These are phyloP conservation scores for Candida vaughaniae DNA, from an alignment of 805 yeast species.

Conservation along the genomic window DNA sequence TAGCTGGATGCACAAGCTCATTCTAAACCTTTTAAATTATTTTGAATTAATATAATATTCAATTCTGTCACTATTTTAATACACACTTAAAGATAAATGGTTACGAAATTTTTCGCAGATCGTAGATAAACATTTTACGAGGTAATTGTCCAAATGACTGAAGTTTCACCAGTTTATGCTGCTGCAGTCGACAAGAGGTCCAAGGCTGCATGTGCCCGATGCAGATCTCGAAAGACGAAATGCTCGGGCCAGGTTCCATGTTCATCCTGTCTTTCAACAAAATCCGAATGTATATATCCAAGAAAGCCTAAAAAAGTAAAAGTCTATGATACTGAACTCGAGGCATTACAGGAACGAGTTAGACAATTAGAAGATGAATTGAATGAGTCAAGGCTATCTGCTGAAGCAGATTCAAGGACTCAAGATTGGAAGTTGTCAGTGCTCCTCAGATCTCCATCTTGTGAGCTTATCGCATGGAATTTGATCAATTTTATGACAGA, in stretches of 20 bases:
- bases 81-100: conserved; percentile 1
- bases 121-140: too few relatives aligned
- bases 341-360: conserved; percentile 17
- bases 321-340: conserved; percentile 23
- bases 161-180: too few relatives aligned
- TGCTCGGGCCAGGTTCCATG: conserved; percentile 28
- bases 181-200: not conserved
- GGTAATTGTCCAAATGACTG: too few relatives aligned
- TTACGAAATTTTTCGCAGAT: not conserved
- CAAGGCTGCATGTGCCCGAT: conserved; percentile 22
- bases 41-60: too few relatives aligned
- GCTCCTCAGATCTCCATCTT: conserved; percentile 23
- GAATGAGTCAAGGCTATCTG: conserved; percentile 1
- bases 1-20: too few relatives aligned
- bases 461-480: conserved; percentile 27
- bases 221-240: conserved; percentile 26
- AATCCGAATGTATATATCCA: conserved; percentile 19
- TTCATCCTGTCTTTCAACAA: conserved; percentile 15
- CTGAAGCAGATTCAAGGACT: not conserved
- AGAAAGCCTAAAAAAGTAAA: conserved; percentile 19
- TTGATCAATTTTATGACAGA: conserved; percentile 17
- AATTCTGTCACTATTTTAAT: conserved; percentile 6
- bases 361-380: conserved; percentile 11
- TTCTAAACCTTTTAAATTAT: too few relatives aligned
- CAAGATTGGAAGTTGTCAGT: conserved; percentile 16